These are phyloP conservation scores for Castanea crenata DNA, from an alignment of 306 rosid genomes.

Conservation along the genomic window DNA sequence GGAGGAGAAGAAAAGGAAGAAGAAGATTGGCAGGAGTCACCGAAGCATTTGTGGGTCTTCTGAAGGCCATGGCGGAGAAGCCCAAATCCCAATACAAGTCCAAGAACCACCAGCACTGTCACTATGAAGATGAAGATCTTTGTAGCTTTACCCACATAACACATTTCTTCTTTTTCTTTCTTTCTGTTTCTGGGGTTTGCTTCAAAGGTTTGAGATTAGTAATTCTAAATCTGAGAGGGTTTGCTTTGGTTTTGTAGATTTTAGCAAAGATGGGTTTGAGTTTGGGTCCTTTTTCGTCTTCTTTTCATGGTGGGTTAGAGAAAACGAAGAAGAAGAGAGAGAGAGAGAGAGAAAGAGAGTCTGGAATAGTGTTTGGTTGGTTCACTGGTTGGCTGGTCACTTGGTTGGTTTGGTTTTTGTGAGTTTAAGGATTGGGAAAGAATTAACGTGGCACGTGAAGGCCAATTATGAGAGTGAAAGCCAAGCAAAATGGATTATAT, in stretches of 20 bases:
- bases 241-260: not conserved
- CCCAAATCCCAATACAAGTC: slow-evolving; percentile 68
- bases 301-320: slow-evolving; percentile 61
- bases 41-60: slow-evolving; percentile 51
- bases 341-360: not conserved
- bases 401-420: slow-evolving; percentile 8
- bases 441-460: slow-evolving; percentile 39
- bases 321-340: slow-evolving; percentile 11
- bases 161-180: slow-evolving; percentile 35
- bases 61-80: slow-evolving; percentile 50
- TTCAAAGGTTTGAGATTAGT: not conserved
- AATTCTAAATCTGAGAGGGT: slow-evolving; percentile 18
- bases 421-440: slow-evolving; percentile 6
- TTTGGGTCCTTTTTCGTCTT: slow-evolving; percentile 55
- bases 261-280: not conserved
- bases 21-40: slow-evolving; percentile 34
- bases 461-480: slow-evolving; percentile 18
- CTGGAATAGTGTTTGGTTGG: not conserved
- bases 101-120: slow-evolving; percentile 65
- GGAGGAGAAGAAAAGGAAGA: slow-evolving; percentile 30
- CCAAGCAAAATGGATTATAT: too few relatives aligned
- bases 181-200: not conserved
- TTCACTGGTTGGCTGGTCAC: not conserved
- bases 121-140: slow-evolving; percentile 96
- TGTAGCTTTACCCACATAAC: slow-evolving; percentile 98